Base-by-base conservation (phyloP, 192 early-diverging fungal genomes). In the Linnemannia exigua region DNA sequence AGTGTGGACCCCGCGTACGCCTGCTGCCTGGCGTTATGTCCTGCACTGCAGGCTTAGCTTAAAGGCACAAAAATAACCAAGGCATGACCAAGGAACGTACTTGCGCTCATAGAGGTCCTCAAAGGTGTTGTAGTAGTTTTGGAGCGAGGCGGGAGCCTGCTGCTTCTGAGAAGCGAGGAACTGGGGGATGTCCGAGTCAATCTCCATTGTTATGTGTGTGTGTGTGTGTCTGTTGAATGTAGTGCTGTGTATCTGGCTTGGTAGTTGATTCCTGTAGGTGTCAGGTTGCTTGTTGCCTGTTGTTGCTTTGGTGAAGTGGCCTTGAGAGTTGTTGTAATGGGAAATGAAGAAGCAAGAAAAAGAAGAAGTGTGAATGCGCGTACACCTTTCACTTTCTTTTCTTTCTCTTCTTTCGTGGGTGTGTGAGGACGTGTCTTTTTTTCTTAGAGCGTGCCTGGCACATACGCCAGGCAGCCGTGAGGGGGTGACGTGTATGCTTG, bases 101-200 rank as follows among this genome's bases (percentile, higher is more conserved):
- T 99, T 99, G 82, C 93, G 90, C 88, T 99, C 99, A 84, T 99
- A 97, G 31, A 98, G 90, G 67, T 97, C 96, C 74, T 97, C 97
- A 89, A 99, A 99, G 38, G 92, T 91, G 61, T 88, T 84, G 89
- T 95, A 98, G 87, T 93, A 95, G 52, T 94, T 90, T 58, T 94
- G 91, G n/a, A 99, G 90, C 52, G 90, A 81, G 17, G 88, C 88
- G 19, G 96, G 94, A 4, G 92, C 96, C 47, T 92, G 89, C 70
- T 90, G 85, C 84, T 88, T 89, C 88, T 95, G 91, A 66, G 91
- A 88, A 74, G 91, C 89, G 69, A 98, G 89, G 75, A 94, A 97
- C 20, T 86, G 91, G 86, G 91, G 89, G 54, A 97, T 95, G 75
- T 94, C 92, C 82, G 92, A 92, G 88, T 97, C 95, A 70, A 97